Base-by-base conservation (phyloP, 768 basidiomycete genomes). In the Rhizopogon vinicolor region DNA sequence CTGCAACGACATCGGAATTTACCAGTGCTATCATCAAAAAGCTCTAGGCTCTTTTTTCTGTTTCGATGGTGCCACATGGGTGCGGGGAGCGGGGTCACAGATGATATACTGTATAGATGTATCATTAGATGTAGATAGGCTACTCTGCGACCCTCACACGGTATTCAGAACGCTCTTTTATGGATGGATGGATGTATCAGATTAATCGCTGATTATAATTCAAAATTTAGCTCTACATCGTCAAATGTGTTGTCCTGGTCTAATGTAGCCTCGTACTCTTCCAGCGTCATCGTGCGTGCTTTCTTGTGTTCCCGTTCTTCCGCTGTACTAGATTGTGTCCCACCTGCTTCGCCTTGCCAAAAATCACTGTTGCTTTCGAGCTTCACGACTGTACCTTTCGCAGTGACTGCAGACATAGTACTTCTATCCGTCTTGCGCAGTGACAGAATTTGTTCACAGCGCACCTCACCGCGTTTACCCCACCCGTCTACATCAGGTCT, bases 1-100 rank as follows among this genome's bases (percentile, higher is more conserved):
- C 87, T 59, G 83, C 92, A 44, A 91, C 89, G 29, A 99, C 96
- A 55, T 92, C 91, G 29, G 96, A 98, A 65, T 93, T 99, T 76
- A 99, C 97, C 40, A 78, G 86, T 46, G 95, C 90, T 44, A 81
- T 99, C 68, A 93, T 98, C 75, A 83, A 88, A 73, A 87, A 86
- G 70, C 75, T 92, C 63, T 84, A 72, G 70, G 56, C 12, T 14
- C 3, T 25, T n/a, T n/a, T n/a, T n/a, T 14, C 6, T 25, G 19
- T 37, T 33, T 18, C 19, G 16, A 46, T 28, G n/a, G 31, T 22
- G 3, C 35, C 5, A 22, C 14, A 19, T 29, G 37, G 8, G 19
- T 49, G 22, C 19, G 19, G 19, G 35, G 25, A 9, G 12, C 25
- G 7, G 42, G 10, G 52, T 37, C 19, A 52, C 25, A 25, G 16